Percentiles rank a stretch among this genome's conserved stretches.
Conservation (phyloP, 805 yeast genomes). For the Saturnispora bothae region DNA sequence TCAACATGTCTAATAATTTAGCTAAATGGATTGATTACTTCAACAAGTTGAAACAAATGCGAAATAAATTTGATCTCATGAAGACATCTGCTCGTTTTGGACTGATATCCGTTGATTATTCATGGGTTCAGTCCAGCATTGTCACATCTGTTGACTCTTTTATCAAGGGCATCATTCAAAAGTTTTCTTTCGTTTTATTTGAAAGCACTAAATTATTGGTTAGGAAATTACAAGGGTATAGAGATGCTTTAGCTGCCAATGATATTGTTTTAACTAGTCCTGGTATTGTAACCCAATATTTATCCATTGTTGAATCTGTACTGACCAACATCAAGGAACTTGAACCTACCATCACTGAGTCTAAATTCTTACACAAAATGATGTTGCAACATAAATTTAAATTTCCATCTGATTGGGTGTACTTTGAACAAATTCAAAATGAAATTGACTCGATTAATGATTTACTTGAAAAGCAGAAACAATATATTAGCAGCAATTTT, state of each 20-base stretch:
- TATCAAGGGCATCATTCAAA: conserved; percentile 35
- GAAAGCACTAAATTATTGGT: conserved; percentile 24
- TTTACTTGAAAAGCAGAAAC: neutral
- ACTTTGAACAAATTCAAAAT: conserved; percentile 50
- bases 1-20: conserved; percentile 27
- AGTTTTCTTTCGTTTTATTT: conserved; percentile 32
- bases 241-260: conserved; percentile 29
- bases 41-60: conserved; percentile 32
- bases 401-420: conserved; percentile 46
- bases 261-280: conserved; percentile 30
- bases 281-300: conserved; percentile 27
- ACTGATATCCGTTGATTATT: conserved; percentile 32
- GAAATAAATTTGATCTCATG: conserved; percentile 41
- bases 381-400: conserved; percentile 33
- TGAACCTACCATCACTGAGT: conserved; percentile 17
- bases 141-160: conserved; percentile 43
- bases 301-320: conserved; percentile 24
- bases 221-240: conserved; percentile 24
- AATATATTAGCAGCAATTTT: conserved; percentile 5
- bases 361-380: conserved; percentile 21
- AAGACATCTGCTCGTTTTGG: conserved; percentile 34
- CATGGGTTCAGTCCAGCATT: conserved; percentile 43
- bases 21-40: conserved; percentile 39
- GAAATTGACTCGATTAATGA: conserved; percentile 20
- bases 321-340: conserved; percentile 10